phyloP scores from a whole-genome alignment of 2,329 filamentous ascomycete species.

The Venturia nashicola region DNA sequence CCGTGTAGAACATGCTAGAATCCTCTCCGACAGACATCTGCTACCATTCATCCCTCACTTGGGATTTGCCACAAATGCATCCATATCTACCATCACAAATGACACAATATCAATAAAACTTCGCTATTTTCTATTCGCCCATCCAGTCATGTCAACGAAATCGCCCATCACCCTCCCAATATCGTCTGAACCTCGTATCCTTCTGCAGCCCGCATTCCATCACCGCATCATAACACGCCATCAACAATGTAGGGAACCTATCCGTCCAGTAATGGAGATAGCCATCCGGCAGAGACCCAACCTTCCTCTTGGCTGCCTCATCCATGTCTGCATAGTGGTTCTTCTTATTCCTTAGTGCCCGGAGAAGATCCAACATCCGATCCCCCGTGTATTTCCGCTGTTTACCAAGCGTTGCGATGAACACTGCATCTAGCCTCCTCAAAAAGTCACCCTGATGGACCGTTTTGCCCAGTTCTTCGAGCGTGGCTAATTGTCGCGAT shows the following conservation, averaged over 20 bases:
- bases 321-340: slow-evolving; percentile 98
- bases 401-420: slow-evolving; percentile 82
- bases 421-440: slow-evolving; percentile 59
- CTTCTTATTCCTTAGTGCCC: slow-evolving; percentile 87
- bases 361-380: slow-evolving; percentile 71
- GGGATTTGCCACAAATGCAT: too few relatives aligned
- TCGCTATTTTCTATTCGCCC: too few relatives aligned
- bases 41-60: too few relatives aligned
- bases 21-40: neutral
- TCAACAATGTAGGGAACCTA: slow-evolving; percentile 65
- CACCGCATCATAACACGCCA: slow-evolving; percentile 67
- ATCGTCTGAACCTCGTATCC: slow-evolving; percentile 57
- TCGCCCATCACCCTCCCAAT: slow-evolving; percentile 36
- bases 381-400: slow-evolving; percentile 88
- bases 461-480: slow-evolving; percentile 37
- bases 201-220: slow-evolving; percentile 51
- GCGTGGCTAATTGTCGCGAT: slow-evolving; percentile 49
- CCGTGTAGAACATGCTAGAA: neutral
- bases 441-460: slow-evolving; percentile 66
- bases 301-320: slow-evolving; percentile 58
- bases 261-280: slow-evolving; percentile 77
- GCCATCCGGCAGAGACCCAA: slow-evolving; percentile 65
- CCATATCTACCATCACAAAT: too few relatives aligned
- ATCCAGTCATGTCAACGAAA: neutral
- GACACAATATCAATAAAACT: too few relatives aligned